Base-by-base conservation (phyloP, 2,329 filamentous ascomycete species). In the Colletotrichum camelliae region DNA sequence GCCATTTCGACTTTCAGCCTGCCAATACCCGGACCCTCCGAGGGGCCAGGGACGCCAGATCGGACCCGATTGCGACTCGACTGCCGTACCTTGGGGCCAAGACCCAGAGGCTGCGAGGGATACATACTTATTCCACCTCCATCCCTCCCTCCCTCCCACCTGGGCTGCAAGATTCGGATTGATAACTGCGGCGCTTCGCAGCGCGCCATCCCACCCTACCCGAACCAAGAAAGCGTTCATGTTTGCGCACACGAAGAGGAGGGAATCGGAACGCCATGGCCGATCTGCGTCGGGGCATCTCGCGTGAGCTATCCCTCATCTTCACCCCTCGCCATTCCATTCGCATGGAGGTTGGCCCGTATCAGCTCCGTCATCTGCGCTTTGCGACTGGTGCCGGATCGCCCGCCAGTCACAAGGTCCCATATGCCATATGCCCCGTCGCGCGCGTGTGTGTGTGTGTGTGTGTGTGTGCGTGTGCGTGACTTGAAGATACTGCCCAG, bases 191-290 rank as follows among this genome's bases (percentile, higher is more conserved):
- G 55, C 55, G 70, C 64, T 69, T 72, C 55, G 70, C 64, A 69
- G 57, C 60, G 70, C 62, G 61, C 70, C 66, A 73, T 73, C 66
- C 71, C 71, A 57, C 71, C 71, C 66, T 72, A 37, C 57, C 31
- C 55, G 29, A 62, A 62, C 31, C 62, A 43, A 21, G 21, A 33
- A 64, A 29, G 13, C 55, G 43, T 21, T 58, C 35, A 35, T 9
- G 55, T 60, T 39, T 39, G 31, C 66, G 39, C 71, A 64, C 33
- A 18, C 61, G 60, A 7, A 33, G 67, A 70, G 57, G 37, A 55
- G 39, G 24, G 31, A 70, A 31, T 58, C 35, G 67, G 58, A 29
- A 52, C 65, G 66, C 55, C 48, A 24, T 61, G 35, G 43, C 16
- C 35, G 27, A 71, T 74, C 72, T 74, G 29, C 61, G 29, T 37